Evolutionary conservation across 495 filamentous ascomycete genomes (phyloP), one percentile per base, ranked within the genome.

Genomic region (Aspergillus diversus): DNA sequence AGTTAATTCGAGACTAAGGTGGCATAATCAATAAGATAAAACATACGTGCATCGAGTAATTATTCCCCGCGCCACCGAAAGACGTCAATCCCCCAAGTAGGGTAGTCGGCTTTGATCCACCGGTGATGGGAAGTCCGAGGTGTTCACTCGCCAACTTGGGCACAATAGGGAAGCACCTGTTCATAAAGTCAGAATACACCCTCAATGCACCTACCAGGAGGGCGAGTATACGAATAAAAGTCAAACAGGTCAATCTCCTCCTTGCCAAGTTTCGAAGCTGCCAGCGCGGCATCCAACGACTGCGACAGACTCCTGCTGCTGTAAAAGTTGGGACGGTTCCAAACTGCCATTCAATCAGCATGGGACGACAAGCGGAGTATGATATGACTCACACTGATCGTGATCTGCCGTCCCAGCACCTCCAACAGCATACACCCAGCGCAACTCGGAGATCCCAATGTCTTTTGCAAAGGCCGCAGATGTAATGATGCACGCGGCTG

Each of bases 61-160:
- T 86, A 64, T 86, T 86, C 0, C 83, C 83, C 33, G 83, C 83
- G 1, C 83, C 83, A 6, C 83, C 83, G 60, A 86, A 86, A 12
- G 80, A 83, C 50, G 83, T 86, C 31, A 86, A 65, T 0, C 83
- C 83, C 0, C 83, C 83, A 5, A 86, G 64, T 7, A 85, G 66
- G 1, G 83, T 85, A 7, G 83, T 75, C 0, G 79, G 81, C 63
- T 79, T 81, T 4, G 73, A 16, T 12, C 70, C 55, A 5, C 71
- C 68, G 2, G 61, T 65, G 13, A 80, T 75, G 5, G 80, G 72
- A 6, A 86, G 63, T 0, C 74, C 76, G 7, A 86, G 72, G 68
- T 86, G 81, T 7, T 75, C 63, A 46, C 77, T 80, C 5, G 83
- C 83, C 0, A 86, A 68, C 66, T 86, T 86, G 0, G 83, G 83